Evolutionary conservation across 345 rosid genomes (phyloP), one percentile per base, ranked within the genome.

Genomic region (Gynandropsis gynandra): DNA sequence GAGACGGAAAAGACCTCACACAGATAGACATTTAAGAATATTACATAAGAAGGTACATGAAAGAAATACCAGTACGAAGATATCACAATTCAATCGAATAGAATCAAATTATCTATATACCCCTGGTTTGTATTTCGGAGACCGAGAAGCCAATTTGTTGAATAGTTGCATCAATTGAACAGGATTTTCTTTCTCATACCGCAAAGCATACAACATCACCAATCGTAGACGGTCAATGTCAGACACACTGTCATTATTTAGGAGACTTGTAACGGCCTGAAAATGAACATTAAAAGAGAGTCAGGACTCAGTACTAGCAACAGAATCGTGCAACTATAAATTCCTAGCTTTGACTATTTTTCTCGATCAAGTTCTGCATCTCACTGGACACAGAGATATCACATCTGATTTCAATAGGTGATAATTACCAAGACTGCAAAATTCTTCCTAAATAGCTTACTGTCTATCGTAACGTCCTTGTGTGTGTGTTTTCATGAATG

Each of bases 131-230:
- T 87, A 92, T 70, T 85, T 87, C 24, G 95, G 85, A 66, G 88
- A 82, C 61, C 74, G 79, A 66, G 90, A 75, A 55, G 97, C 87
- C 63, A 92, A 65, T 73, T 83, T 92, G 76, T 87, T 92, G 64
- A 87, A 82, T 44, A 92, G 83, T 74, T 92, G 98, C 98, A 92
- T 92, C 68, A 92, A 64, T 56, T 92, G 95, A 59, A 92, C 95
- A 19, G 97, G 86, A 57, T 89, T 88, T 64, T 92, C 98, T 72
- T 92, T 92, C 86, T 92, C 98, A 62, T 81, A 92, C 32, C 94
- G 93, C 67, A 92, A 60, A 58, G 98, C 98, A 80, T 85, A 92
- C 60, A 92, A 39, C 94, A 85, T 85, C 24, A 92, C 95, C 61
- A 92, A 68, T 50, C 94, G 83, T 21, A 92, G 77, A 32, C 82